These are phyloP conservation scores for Suillus clintonianus DNA, from an alignment of 768 basidiomycete genomes.

Conservation along the genomic window DNA sequence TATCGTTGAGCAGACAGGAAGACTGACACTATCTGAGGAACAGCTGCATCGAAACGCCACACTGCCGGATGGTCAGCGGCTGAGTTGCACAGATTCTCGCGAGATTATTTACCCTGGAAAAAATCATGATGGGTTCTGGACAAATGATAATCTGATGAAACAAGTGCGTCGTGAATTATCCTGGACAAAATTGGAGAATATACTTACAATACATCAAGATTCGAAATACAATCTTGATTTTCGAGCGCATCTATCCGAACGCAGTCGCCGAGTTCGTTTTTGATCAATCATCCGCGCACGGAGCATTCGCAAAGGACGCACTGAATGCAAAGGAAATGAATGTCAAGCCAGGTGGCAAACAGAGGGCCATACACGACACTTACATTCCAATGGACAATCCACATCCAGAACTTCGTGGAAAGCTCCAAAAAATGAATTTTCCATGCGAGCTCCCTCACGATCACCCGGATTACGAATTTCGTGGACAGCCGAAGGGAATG, in stretches of 20 bases:
- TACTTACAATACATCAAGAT: conserved; percentile 17
- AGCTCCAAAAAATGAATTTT: conserved; percentile 7
- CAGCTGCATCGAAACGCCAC: conserved; percentile 6
- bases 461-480: background rate
- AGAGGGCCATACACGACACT: conserved; percentile 15
- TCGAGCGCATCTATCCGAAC: conserved; percentile 22
- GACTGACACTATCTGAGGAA: conserved; percentile 12
- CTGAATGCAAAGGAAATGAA: conserved; percentile 31
- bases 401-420: conserved; percentile 8
- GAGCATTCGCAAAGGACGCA: conserved; percentile 24
- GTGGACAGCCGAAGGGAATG: conserved; percentile 9
- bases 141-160: conserved; percentile 20
- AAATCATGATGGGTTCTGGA: conserved; percentile 24
- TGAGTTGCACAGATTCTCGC: conserved; percentile 5
- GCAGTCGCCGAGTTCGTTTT: conserved; percentile 21
- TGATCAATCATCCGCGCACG: conserved; percentile 28
- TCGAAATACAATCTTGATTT: conserved; percentile 15
- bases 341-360: conserved; percentile 21
- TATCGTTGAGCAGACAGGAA: conserved; percentile 17
- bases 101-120: conserved; percentile 27
- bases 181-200: background rate
- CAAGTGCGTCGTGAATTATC: conserved; percentile 10
- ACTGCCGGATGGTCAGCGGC: conserved; percentile 6
- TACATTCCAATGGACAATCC: conserved; percentile 16
- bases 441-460: background rate